These are phyloP conservation scores for Phaeotremella skinneri DNA, from an alignment of 768 basidiomycete species.

Conservation along the genomic window DNA sequence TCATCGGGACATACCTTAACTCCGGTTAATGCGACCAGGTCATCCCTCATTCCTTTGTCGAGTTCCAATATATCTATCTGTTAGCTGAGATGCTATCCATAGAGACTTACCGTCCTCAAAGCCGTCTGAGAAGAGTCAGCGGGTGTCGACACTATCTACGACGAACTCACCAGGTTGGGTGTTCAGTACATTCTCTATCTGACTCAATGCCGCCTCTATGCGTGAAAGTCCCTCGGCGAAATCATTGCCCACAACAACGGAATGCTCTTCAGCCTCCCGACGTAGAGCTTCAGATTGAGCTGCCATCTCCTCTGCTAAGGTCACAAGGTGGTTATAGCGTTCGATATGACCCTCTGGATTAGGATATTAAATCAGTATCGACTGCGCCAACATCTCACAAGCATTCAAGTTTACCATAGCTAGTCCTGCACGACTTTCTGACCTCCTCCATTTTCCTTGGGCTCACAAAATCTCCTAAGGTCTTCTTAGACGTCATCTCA, in stretches of 20 bases:
- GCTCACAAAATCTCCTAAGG: conserved; percentile 46
- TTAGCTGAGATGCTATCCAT: conserved; percentile 1
- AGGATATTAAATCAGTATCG: not conserved
- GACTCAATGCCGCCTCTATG: conserved; percentile 30
- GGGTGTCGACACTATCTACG: not conserved
- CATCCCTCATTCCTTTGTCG: conserved; percentile 43
- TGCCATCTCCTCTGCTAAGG: conserved; percentile 29
- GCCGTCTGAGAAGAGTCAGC: not conserved
- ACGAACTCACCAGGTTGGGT: conserved; percentile 12
- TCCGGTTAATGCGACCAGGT: conserved; percentile 35
- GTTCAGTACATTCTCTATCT: conserved; percentile 23
- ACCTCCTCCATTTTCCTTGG: conserved; percentile 47
- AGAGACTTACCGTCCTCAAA: not conserved
- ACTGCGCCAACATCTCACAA: not conserved
- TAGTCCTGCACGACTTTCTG: conserved; percentile 32
- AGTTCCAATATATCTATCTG: conserved; percentile 30
- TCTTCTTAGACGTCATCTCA: conserved; percentile 29
- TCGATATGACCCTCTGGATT: conserved; percentile 33
- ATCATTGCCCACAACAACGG: conserved; percentile 25
- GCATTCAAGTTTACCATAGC: conserved; percentile 26
- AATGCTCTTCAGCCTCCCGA: conserved; percentile 20
- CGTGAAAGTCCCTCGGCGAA: conserved; percentile 30
- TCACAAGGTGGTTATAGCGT: conserved; percentile 27
- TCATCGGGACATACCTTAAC: conserved; percentile 37
- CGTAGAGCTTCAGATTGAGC: conserved; percentile 28